Conservation (phyloP, 179 eudicot genomes). For the Drosera spatulata region DNA sequence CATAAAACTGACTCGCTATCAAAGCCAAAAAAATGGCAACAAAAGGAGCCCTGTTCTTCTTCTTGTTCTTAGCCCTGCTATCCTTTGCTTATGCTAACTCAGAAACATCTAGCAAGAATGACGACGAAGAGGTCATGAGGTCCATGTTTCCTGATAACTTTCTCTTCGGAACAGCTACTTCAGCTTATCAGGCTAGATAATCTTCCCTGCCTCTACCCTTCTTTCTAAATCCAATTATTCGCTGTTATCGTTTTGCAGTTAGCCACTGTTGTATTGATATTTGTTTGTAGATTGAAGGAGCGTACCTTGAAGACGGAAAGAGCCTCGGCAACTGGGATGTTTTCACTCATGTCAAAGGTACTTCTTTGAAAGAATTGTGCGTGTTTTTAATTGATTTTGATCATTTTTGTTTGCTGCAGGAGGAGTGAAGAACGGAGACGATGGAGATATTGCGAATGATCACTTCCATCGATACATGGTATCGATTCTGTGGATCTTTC, state of each 20-base stretch:
- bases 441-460: constrained; percentile 68
- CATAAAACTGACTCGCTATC: too few relatives aligned
- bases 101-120: constrained; percentile 6
- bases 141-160: constrained; percentile 60
- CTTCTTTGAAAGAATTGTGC: background rate
- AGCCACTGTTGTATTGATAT: background rate
- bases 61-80: background rate
- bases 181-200: constrained; percentile 53
- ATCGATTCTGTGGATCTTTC: background rate
- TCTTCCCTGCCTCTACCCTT: background rate
- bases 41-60: background rate
- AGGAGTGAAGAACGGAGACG: constrained; percentile 23
- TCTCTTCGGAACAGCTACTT: constrained; percentile 65
- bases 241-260: background rate
- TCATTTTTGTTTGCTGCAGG: constrained; percentile 19
- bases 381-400: background rate
- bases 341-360: constrained; percentile 42
- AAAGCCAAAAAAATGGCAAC: too few relatives aligned
- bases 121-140: constrained; percentile 23
- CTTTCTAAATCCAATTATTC: background rate
- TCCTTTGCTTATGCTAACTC: background rate
- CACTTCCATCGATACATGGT: constrained; percentile 82
- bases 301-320: constrained; percentile 61
- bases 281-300: constrained; percentile 61
- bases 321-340: constrained; percentile 74